Conservation (phyloP, 176 grass and related monocot species). For the Oryza glaberrima region DNA sequence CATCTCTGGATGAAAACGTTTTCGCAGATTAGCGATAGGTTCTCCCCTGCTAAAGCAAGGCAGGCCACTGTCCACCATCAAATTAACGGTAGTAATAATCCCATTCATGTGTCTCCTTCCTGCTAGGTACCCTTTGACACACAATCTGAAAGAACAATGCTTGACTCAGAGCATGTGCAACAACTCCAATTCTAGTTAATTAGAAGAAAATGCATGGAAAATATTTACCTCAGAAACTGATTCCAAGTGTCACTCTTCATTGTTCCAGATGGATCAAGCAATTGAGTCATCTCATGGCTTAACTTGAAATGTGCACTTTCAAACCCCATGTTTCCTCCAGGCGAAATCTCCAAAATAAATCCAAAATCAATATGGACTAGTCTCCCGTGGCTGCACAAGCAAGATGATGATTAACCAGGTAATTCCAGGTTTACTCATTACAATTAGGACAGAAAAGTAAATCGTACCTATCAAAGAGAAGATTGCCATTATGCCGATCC, state of each 20-base stretch:
- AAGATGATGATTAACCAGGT: conserved; percentile 42
- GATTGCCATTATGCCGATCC: conserved; percentile 99
- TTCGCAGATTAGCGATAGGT: conserved; percentile 85
- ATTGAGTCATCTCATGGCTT: conserved; percentile 99
- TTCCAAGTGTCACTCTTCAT: conserved; percentile 99
- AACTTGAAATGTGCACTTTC: conserved; percentile 99
- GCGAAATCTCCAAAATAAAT: conserved; percentile 99
- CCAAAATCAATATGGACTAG: conserved; percentile 99
- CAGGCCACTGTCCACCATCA: conserved; percentile 94
- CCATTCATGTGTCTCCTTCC: conserved; percentile 95
- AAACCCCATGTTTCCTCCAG: conserved; percentile 95
- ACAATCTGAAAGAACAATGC: conserved; percentile 65
- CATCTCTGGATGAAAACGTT: conserved; percentile 98
- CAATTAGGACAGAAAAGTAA: conserved; percentile 34
- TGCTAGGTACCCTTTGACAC: conserved; percentile 95
- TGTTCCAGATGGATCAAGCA: conserved; percentile 95
- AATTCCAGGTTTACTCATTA: conserved; percentile 28
- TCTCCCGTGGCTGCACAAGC: conserved; percentile 86
- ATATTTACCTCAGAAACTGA: conserved; percentile 88
- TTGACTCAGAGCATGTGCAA: conserved; percentile 26
- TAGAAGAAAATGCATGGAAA: conserved; percentile 28
- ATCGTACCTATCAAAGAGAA: conserved; percentile 94
- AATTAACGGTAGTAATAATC: conserved; percentile 83
- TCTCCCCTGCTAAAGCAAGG: conserved; percentile 98
- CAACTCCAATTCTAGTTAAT: not conserved